These are phyloP conservation scores for Backusella macrospora DNA, from an alignment of 192 early-diverging fungal genomes.

Conservation along the genomic window DNA sequence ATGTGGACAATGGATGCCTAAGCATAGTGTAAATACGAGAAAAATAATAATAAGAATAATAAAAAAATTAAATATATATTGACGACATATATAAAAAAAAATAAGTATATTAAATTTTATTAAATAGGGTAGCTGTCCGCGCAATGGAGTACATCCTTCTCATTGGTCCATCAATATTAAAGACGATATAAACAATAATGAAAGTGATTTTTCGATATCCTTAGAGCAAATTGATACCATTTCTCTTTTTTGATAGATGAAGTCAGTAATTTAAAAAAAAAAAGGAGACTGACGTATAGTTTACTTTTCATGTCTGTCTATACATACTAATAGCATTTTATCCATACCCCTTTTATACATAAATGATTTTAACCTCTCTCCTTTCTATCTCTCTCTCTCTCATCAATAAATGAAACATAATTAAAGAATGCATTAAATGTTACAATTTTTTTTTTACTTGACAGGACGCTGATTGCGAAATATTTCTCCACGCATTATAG, in stretches of 20 bases:
- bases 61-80: too few species aligned
- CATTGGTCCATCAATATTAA: conserved; percentile 25
- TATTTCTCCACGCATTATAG: conserved; percentile 50
- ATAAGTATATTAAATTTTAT: not conserved
- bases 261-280: not conserved
- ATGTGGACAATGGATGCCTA: conserved; percentile 41
- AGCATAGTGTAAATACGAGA: conserved; percentile 27
- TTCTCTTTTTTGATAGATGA: not conserved
- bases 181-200: not conserved
- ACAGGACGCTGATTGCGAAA: conserved; percentile 24
- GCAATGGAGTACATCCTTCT: conserved; percentile 37
- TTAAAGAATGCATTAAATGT: conserved; percentile 7
- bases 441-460: conserved; percentile 9
- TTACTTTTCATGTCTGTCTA: conserved; percentile 5
- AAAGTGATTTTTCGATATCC: not conserved
- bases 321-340: not conserved
- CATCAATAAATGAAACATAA: not conserved
- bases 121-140: conserved; percentile 30
- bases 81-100: not conserved
- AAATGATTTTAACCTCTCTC: conserved; percentile 2
- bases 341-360: not conserved
- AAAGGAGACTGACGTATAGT: not conserved
- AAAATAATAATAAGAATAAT: not conserved
- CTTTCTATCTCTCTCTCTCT: not conserved
- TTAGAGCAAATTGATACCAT: not conserved